Evolutionary conservation across 2,329 filamentous ascomycete species (phyloP).

Genomic region (Diplodia mutila): DNA sequence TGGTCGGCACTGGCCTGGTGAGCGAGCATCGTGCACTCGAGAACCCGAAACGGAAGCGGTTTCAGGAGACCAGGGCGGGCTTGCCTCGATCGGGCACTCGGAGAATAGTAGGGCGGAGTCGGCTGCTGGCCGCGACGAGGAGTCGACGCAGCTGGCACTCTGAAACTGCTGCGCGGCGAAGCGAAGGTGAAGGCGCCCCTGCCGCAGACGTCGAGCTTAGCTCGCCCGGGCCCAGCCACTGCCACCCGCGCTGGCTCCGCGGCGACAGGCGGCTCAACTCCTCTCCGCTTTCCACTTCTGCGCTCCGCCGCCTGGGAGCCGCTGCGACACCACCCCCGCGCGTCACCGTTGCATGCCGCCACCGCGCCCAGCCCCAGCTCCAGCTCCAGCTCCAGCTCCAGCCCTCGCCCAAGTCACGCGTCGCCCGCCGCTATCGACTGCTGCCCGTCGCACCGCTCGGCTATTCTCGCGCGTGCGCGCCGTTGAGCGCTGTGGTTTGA

Average conservation of each 20-base stretch:
- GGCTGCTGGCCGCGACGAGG: conserved; percentile 12
- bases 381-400: no score
- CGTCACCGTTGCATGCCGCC: conserved; percentile 1
- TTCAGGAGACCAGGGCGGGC: conserved; percentile 11
- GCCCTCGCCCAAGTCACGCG: conserved; percentile 4
- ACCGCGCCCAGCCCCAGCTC: neutral
- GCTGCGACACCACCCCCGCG: neutral
- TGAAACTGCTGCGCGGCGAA: conserved; percentile 23
- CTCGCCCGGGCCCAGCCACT: neutral
- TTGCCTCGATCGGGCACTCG: conserved; percentile 15
- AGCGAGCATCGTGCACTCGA: neutral
- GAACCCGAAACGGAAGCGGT: conserved; percentile 25
- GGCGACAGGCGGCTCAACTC: no score
- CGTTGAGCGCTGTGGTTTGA: conserved; percentile 8
- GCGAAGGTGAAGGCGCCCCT: conserved; percentile 7
- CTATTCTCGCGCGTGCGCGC: conserved; percentile 6
- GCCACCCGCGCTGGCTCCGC: neutral
- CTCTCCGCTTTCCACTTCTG: neutral
- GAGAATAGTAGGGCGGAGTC: conserved; percentile 22
- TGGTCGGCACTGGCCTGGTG: neutral
- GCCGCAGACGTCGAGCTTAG: neutral
- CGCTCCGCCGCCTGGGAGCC: neutral
- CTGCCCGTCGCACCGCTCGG: neutral
- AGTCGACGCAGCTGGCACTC: conserved; percentile 11
- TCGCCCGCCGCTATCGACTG: neutral